A percentile compares a stretch with the other conserved stretches of the same genome.
Conservation (phyloP, 2,329 filamentous ascomycete genomes). For the Claviceps cyperi region DNA sequence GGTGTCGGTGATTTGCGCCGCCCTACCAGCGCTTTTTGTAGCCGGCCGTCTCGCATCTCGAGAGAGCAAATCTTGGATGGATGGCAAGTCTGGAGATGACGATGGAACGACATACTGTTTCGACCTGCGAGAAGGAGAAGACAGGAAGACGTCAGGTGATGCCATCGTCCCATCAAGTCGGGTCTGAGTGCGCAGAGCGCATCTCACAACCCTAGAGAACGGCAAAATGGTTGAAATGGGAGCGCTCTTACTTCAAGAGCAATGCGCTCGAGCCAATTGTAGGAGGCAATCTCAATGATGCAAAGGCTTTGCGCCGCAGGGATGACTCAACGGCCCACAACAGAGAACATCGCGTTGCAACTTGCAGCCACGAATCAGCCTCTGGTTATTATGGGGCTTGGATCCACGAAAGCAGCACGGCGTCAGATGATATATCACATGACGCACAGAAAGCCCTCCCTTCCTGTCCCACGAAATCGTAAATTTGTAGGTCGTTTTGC, state of each 20-base stretch:
- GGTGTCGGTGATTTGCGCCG: conserved; percentile 22
- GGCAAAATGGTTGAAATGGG: conserved; percentile 14
- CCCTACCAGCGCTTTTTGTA: conserved; percentile 22
- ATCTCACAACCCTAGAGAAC: conserved; percentile 19
- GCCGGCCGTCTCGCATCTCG: conserved; percentile 19
- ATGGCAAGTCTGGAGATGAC: conserved; percentile 42
- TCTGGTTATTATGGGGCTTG: not conserved
- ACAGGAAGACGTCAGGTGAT: conserved; percentile 18
- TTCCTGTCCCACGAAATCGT: conserved; percentile 23
- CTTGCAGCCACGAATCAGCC: conserved; percentile 1
- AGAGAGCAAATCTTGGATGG: conserved; percentile 32
- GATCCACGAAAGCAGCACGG: conserved; percentile 16
- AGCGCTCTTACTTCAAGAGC: not conserved
- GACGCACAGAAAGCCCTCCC: conserved; percentile 24
- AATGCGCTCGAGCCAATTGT: not conserved
- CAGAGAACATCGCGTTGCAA: not conserved
- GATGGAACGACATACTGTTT: conserved; percentile 21
- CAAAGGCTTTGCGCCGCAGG: not conserved
- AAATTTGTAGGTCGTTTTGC: conserved; percentile 19
- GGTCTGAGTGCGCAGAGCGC: conserved; percentile 32
- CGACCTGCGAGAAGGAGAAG: conserved; percentile 18
- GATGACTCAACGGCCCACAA: not conserved
- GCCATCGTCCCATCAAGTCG: conserved; percentile 16
- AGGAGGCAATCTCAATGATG: too few relatives aligned
- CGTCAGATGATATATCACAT: conserved; percentile 21